Conservation (phyloP, 2,329 filamentous ascomycete species). For the Harringtonia aguacate region DNA sequence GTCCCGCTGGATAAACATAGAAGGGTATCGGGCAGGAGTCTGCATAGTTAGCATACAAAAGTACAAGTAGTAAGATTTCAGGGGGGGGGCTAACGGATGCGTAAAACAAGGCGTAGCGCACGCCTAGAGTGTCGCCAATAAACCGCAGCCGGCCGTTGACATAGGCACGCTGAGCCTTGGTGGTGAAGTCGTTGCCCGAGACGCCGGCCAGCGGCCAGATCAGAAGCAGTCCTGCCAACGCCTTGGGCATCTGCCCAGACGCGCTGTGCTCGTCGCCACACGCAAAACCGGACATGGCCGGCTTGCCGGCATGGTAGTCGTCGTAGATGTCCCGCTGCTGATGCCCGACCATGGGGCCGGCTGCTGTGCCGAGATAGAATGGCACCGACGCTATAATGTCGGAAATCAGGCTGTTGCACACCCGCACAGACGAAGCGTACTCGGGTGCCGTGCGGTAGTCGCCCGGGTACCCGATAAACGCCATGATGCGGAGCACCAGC, state of each 20-base stretch:
- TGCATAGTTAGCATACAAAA: conserved; percentile 16
- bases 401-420: conserved; percentile 40
- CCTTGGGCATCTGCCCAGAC: conserved; percentile 34
- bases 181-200: conserved; percentile 45
- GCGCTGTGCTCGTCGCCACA: conserved; percentile 27
- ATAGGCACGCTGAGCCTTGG: conserved; percentile 48
- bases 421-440: conserved; percentile 42
- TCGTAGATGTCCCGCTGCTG: not conserved
- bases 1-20: conserved; percentile 49
- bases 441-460: conserved; percentile 53
- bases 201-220: conserved; percentile 47
- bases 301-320: not conserved
- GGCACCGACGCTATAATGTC: conserved; percentile 51
- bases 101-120: conserved; percentile 46
- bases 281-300: conserved; percentile 27
- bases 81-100: conserved; percentile 27
- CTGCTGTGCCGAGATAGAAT: conserved; percentile 40
- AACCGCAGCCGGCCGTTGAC: conserved; percentile 39
- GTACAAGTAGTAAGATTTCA: not conserved
- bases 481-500: conserved; percentile 45
- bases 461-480: conserved; percentile 47
- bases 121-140: conserved; percentile 43
- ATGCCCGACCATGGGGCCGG: not conserved
- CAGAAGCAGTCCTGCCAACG: conserved; percentile 45
- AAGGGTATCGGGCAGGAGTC: conserved; percentile 48